Conservation (phyloP, 2,329 filamentous ascomycete species). For the Pseudogymnoascus sp. region DNA sequence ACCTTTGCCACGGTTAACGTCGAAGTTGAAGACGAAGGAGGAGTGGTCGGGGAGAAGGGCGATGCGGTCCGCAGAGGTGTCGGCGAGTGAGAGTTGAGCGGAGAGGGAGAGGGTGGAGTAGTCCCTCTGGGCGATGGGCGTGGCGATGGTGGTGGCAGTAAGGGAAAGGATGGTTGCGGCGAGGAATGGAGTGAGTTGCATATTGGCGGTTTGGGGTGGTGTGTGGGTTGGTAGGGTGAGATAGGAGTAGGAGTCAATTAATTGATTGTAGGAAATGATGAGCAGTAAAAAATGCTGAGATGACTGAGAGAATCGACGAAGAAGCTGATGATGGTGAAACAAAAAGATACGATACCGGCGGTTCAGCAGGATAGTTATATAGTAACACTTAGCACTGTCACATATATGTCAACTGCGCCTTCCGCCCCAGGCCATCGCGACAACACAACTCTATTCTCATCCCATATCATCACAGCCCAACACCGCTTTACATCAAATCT, state of each 20-base stretch:
- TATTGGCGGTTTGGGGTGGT: slow-evolving; percentile 22
- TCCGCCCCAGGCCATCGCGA: not conserved
- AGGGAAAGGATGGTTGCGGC: slow-evolving; percentile 34
- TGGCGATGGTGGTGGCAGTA: slow-evolving; percentile 25
- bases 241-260: not conserved
- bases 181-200: slow-evolving; percentile 29
- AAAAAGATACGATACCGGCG: not conserved
- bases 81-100: slow-evolving; percentile 21
- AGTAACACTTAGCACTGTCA: not conserved
- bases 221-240: not conserved
- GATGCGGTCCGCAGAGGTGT: slow-evolving; percentile 35
- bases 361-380: not conserved
- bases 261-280: slow-evolving; percentile 7
- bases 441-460: not conserved
- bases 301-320: not conserved
- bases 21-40: slow-evolving; percentile 44
- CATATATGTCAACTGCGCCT: not conserved
- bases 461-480: not conserved
- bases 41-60: slow-evolving; percentile 34
- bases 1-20: slow-evolving; percentile 26
- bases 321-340: not conserved
- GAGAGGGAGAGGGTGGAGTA: slow-evolving; percentile 12
- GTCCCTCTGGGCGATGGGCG: slow-evolving; percentile 18
- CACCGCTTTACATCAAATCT: not conserved
- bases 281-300: not conserved